Evolutionary conservation across 2,329 filamentous ascomycete species (phyloP).

Genomic region (Clonostachys chloroleuca): DNA sequence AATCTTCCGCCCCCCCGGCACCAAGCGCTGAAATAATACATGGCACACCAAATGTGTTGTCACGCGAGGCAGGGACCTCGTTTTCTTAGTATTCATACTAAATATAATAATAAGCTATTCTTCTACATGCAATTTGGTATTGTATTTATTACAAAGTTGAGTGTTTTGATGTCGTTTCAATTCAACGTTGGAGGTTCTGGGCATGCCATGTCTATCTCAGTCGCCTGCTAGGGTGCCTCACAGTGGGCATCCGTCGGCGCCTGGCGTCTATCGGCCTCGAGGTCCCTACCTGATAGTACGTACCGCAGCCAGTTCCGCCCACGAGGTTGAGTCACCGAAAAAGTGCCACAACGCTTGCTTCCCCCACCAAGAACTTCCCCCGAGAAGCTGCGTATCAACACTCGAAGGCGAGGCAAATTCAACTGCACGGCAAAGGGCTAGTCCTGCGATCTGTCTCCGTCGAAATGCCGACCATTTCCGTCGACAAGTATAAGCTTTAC

Average conservation of each 20-base stretch:
- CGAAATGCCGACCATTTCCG: conserved; percentile 89
- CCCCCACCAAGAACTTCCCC: too few species aligned
- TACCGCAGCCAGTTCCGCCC: too few species aligned
- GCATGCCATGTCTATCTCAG: too few species aligned
- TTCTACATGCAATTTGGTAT: not conserved
- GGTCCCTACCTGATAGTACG: too few species aligned
- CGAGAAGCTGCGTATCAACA: too few species aligned
- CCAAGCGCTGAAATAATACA: conserved; percentile 1
- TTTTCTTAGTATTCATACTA: not conserved
- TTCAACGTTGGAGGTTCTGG: too few species aligned
- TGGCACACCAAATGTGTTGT: not conserved
- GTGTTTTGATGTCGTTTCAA: not conserved
- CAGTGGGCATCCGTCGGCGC: too few species aligned
- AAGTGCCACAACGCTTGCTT: too few species aligned
- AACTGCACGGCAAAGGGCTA: not conserved
- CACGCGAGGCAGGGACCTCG: not conserved
- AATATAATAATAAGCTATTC: not conserved
- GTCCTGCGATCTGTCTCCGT: not conserved
- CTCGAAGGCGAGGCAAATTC: too few species aligned
- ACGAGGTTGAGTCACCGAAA: too few species aligned
- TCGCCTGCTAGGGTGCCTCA: too few species aligned
- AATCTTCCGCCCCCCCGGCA: conserved; percentile 16
- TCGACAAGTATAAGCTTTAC: conserved; percentile 95
- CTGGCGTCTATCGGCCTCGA: too few species aligned
- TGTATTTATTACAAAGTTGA: not conserved